Evolutionary conservation across 495 filamentous ascomycete species (phyloP).

Genomic region (Xylaria curta): DNA sequence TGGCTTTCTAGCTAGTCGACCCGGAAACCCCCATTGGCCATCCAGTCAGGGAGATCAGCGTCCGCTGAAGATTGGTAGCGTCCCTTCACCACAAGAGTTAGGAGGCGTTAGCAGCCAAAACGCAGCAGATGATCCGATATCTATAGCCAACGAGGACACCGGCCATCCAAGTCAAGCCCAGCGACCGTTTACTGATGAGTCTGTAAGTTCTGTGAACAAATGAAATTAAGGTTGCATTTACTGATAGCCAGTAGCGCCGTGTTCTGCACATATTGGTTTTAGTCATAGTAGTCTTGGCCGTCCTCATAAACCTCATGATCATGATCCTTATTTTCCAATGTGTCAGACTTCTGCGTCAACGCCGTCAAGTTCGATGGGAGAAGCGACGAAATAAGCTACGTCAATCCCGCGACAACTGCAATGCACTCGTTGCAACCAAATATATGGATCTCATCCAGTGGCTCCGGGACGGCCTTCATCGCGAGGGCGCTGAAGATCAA

Average conservation of each 20-base stretch:
- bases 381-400: slow-evolving; percentile 7
- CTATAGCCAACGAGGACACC: not conserved
- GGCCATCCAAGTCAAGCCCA: not conserved
- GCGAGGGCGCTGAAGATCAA: slow-evolving; percentile 37
- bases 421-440: slow-evolving; percentile 34
- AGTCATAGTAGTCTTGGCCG: slow-evolving; percentile 16
- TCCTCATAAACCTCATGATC: slow-evolving; percentile 17
- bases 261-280: slow-evolving; percentile 7
- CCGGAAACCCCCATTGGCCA: slow-evolving; percentile 24
- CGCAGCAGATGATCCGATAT: not conserved
- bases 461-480: slow-evolving; percentile 25
- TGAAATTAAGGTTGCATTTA: not conserved
- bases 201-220: slow-evolving; percentile 9
- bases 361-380: slow-evolving; percentile 14
- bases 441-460: slow-evolving; percentile 27
- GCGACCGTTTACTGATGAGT: not conserved
- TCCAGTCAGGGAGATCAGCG: slow-evolving; percentile 28
- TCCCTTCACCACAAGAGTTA: not conserved
- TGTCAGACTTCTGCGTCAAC: slow-evolving; percentile 22
- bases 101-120: not conserved
- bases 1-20: slow-evolving; percentile 27
- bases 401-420: slow-evolving; percentile 15
- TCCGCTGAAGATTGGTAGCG: slow-evolving; percentile 21
- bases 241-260: slow-evolving; percentile 8
- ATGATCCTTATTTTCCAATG: slow-evolving; percentile 24